Percentiles rank a stretch among this genome's conserved stretches.
phyloP scores from a whole-genome alignment of 2,329 filamentous ascomycete genomes.

The Scedosporium apiospermum region DNA sequence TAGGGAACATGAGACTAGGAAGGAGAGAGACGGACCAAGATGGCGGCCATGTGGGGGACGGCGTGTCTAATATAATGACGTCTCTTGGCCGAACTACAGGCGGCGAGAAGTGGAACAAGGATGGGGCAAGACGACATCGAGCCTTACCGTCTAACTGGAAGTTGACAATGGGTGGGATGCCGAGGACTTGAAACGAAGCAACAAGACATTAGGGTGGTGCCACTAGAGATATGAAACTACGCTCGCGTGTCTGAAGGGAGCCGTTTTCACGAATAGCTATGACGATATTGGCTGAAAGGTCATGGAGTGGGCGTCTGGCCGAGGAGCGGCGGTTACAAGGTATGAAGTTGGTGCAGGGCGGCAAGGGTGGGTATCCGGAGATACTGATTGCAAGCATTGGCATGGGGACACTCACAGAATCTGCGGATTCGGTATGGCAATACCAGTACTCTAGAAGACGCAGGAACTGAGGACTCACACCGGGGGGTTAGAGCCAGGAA shows the following conservation, averaged over 20 bases:
- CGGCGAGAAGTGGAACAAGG: slow-evolving; percentile 15
- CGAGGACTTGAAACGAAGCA: slow-evolving; percentile 17
- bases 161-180: slow-evolving; percentile 15
- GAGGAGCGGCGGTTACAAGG: slow-evolving; percentile 33
- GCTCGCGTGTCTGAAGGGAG: slow-evolving; percentile 38
- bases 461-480: no score
- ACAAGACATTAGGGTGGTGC: slow-evolving; percentile 19
- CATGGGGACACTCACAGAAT: neutral
- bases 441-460: neutral
- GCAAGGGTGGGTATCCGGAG: slow-evolving; percentile 7
- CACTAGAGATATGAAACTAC: slow-evolving; percentile 38
- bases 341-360: slow-evolving; percentile 15
- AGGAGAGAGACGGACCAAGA: neutral
- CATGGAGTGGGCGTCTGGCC: slow-evolving; percentile 35
- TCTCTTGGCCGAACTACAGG: slow-evolving; percentile 15
- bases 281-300: slow-evolving; percentile 37
- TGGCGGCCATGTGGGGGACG: slow-evolving; percentile 7
- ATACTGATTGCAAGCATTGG: neutral
- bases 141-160: slow-evolving; percentile 21
- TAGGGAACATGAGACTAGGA: neutral
- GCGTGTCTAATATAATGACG: slow-evolving; percentile 7
- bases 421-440: neutral
- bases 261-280: slow-evolving; percentile 27
- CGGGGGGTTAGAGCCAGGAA: no score
- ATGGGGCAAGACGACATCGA: slow-evolving; percentile 15